phyloP scores from a whole-genome alignment of 306 rosid species.

The Hippophae rhamnoides region DNA sequence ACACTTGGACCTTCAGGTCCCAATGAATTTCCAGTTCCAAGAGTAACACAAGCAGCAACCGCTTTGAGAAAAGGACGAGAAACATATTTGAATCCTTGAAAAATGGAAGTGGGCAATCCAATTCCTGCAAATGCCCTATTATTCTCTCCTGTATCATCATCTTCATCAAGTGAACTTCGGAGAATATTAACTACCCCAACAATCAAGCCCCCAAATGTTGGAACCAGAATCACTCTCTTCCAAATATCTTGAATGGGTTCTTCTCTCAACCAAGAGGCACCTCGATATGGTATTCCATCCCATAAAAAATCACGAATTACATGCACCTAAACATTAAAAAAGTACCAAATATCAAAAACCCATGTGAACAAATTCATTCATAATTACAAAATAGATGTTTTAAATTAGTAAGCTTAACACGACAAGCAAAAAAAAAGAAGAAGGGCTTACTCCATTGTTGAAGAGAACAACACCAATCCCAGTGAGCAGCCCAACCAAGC shows the following conservation, averaged over 20 bases:
- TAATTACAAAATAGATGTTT: neutral
- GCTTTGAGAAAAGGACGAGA: constrained; percentile 64
- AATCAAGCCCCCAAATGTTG: constrained; percentile 60
- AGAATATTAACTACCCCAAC: constrained; percentile 48
- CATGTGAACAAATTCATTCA: neutral
- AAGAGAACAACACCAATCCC: constrained; percentile 72
- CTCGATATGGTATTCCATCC: constrained; percentile 74
- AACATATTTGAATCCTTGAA: constrained; percentile 33
- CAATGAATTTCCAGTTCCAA: constrained; percentile 83
- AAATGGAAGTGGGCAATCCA: constrained; percentile 19
- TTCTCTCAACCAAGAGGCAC: constrained; percentile 83
- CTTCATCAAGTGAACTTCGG: constrained; percentile 27
- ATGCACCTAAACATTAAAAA: constrained; percentile 38
- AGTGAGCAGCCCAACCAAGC: constrained; percentile 84
- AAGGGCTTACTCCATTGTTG: constrained; percentile 46
- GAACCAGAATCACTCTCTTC: constrained; percentile 68
- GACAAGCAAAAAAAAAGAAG: neutral
- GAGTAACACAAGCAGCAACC: constrained; percentile 61
- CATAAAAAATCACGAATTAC: constrained; percentile 68
- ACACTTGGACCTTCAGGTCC: constrained; percentile 97
- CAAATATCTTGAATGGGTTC: constrained; percentile 42
- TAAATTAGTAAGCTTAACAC: neutral
- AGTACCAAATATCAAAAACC: neutral
- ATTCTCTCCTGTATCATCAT: constrained; percentile 9
- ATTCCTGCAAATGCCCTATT: constrained; percentile 8